phyloP scores from a whole-genome alignment of 805 yeast species.

The Candida pseudoglaebosa region DNA sequence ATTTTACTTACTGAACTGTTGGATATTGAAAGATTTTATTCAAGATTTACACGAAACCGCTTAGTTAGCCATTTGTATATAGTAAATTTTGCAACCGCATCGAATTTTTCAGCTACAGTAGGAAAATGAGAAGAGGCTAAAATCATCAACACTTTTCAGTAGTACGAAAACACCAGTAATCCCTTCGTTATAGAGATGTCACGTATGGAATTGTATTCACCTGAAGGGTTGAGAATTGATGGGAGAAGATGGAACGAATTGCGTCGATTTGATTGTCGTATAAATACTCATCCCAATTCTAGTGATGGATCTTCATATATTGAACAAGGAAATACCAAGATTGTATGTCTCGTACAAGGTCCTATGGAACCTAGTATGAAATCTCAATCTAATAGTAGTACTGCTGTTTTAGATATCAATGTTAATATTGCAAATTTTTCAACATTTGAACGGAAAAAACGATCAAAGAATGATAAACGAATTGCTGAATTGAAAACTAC shows the following conservation, averaged over 20 bases:
- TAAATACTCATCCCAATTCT: conserved; percentile 83
- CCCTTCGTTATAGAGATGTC: conserved; percentile 38
- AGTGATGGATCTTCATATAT: conserved; percentile 91
- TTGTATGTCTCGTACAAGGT: conserved; percentile 80
- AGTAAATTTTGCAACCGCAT: background rate
- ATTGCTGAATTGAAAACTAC: conserved; percentile 64
- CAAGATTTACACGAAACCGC: conserved; percentile 16
- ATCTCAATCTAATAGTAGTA: conserved; percentile 46
- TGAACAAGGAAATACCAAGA: conserved; percentile 89
- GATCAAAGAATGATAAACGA: conserved; percentile 65
- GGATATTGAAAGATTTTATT: conserved; percentile 55
- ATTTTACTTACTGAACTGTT: conserved; percentile 62
- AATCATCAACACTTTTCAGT: background rate
- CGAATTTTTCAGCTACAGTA: background rate
- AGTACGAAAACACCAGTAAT: background rate
- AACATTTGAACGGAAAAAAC: conserved; percentile 68
- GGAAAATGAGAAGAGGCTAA: background rate
- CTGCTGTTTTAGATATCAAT: conserved; percentile 58
- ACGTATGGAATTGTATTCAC: conserved; percentile 81
- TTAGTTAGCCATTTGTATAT: background rate
- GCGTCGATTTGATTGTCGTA: conserved; percentile 72
- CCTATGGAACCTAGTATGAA: conserved; percentile 77
- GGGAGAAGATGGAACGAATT: conserved; percentile 96
- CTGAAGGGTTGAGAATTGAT: conserved; percentile 90
- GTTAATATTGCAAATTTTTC: conserved; percentile 79